Conservation (phyloP, 2,329 filamentous ascomycete species). For the Trichoderma citrinoviride region DNA sequence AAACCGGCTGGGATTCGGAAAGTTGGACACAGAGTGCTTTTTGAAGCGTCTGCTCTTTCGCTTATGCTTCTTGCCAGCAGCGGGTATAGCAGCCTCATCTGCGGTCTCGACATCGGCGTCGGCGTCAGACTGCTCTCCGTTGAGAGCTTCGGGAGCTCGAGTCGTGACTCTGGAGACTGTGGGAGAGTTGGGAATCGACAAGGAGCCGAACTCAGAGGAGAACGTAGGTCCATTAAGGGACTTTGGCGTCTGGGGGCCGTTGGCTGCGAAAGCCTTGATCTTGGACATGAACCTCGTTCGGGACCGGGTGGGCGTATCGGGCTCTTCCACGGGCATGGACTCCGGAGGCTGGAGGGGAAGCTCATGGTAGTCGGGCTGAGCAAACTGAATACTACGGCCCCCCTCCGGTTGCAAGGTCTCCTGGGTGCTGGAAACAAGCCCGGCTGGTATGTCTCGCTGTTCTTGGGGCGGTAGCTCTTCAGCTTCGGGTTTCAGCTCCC, state of each 20-base stretch:
- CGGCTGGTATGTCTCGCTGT: not conserved
- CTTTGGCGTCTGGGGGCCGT: conserved; percentile 48
- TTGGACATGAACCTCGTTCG: conserved; percentile 72
- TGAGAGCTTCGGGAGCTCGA: conserved; percentile 53
- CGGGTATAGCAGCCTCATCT: conserved; percentile 61
- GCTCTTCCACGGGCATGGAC: conserved; percentile 61
- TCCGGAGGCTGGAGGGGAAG: conserved; percentile 53
- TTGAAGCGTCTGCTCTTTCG: conserved; percentile 60
- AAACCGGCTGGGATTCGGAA: conserved; percentile 59
- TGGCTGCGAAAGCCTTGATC: conserved; percentile 68
- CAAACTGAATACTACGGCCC: conserved; percentile 72
- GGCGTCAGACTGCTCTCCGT: conserved; percentile 48
- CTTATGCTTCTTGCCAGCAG: conserved; percentile 51
- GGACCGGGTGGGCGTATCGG: conserved; percentile 58
- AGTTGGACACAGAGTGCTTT: conserved; percentile 59
- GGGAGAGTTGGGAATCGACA: conserved; percentile 50
- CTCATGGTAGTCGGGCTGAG: conserved; percentile 52
- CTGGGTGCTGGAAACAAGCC: not conserved
- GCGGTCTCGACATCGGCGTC: conserved; percentile 78
- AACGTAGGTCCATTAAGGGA: conserved; percentile 34
- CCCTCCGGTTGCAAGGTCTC: conserved; percentile 19
- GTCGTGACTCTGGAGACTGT: conserved; percentile 43
- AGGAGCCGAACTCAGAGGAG: conserved; percentile 36
- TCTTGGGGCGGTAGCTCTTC: not conserved
- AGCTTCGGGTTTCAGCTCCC: not conserved